Evolutionary conservation across 2,329 filamentous ascomycete species (phyloP).

Genomic region (Tolypocladium sp.): DNA sequence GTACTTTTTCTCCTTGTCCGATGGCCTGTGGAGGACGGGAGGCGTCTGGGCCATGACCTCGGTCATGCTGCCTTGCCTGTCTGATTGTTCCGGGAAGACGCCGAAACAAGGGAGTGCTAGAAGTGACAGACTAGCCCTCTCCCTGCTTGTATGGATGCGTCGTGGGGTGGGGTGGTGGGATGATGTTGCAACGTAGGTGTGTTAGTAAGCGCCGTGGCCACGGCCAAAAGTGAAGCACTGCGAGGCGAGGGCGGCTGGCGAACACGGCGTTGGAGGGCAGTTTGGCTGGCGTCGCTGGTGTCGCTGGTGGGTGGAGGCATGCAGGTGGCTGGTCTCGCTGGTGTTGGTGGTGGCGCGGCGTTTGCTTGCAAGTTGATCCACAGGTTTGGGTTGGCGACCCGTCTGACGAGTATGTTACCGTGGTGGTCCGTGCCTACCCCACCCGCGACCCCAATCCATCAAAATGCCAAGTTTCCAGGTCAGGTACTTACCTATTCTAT

Average conservation of each 20-base stretch:
- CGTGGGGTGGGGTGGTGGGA: not conserved
- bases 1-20: slow-evolving; percentile 68
- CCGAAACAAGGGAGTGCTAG: not conserved
- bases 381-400: not conserved
- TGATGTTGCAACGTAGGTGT: not conserved
- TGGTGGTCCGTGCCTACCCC: not conserved
- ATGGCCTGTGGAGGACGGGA: slow-evolving; percentile 36
- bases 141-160: not conserved
- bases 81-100: not conserved
- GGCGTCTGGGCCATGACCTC: slow-evolving; percentile 21
- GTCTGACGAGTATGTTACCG: not conserved
- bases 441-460: not conserved
- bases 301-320: not conserved
- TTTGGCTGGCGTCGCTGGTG: not conserved
- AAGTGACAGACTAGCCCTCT: not conserved
- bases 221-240: not conserved
- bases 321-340: not conserved
- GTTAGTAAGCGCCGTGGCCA: not conserved
- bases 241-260: not conserved
- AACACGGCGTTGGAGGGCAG: not conserved
- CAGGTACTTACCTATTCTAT: not conserved
- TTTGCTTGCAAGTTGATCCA: not conserved
- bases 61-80: slow-evolving; percentile 11
- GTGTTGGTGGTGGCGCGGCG: not conserved
- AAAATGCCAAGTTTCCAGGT: not conserved